Conservation (phyloP, 2,329 filamentous ascomycete species). For the Colletotrichum liriopes region DNA sequence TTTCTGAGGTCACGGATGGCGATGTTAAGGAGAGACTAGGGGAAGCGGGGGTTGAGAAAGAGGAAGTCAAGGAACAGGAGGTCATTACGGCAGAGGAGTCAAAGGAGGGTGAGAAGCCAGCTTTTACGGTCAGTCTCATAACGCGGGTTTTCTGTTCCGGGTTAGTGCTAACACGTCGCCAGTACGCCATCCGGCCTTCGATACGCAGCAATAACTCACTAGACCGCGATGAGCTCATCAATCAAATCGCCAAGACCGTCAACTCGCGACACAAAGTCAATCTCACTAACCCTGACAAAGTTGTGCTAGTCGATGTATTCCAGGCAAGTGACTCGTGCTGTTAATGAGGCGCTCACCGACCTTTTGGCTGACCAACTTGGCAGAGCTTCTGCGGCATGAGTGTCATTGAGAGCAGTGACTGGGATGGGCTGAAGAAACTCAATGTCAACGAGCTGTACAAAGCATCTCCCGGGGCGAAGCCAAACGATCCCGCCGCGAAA, state of each 20-base stretch:
- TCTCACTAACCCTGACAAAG: constrained; percentile 82
- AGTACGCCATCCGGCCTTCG: constrained; percentile 90
- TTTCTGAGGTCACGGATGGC: constrained; percentile 35
- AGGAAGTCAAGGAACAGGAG: constrained; percentile 18
- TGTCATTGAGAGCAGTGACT: constrained; percentile 79
- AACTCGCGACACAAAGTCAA: constrained; percentile 81
- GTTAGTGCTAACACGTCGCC: background rate
- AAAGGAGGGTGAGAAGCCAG: constrained; percentile 42
- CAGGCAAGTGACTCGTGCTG: constrained; percentile 69
- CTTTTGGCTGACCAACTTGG: constrained; percentile 24
- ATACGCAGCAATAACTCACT: constrained; percentile 81
- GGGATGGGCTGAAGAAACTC: constrained; percentile 81
- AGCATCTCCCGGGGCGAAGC: constrained; percentile 36
- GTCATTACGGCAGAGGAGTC: constrained; percentile 34
- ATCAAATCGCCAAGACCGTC: constrained; percentile 77
- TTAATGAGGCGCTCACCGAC: background rate
- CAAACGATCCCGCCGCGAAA: background rate
- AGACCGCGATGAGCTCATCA: constrained; percentile 79
- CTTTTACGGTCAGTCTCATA: constrained; percentile 60
- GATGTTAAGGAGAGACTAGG: constrained; percentile 42
- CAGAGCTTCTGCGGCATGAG: constrained; percentile 85
- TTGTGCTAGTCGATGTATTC: constrained; percentile 86
- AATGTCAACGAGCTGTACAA: constrained; percentile 83
- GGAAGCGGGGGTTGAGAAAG: background rate
- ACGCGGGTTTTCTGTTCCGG: background rate